Evolutionary conservation across 2,329 filamentous ascomycete species (phyloP).

Genomic region (Fusarium anthophilum): DNA sequence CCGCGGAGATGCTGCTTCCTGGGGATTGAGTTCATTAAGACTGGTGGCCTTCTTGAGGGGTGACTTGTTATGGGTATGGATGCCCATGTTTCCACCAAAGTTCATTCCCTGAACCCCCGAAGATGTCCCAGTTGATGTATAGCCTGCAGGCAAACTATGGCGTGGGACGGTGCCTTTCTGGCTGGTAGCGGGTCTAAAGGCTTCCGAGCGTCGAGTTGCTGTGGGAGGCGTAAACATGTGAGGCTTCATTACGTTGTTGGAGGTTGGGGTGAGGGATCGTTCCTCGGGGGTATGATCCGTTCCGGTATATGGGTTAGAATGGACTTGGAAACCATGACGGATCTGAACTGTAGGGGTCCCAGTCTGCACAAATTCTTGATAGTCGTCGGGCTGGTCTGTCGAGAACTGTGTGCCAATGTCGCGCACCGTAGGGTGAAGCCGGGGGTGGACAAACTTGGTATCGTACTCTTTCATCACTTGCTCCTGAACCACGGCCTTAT

Average conservation of each 20-base stretch:
- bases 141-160: slow-evolving; percentile 49
- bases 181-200: slow-evolving; percentile 44
- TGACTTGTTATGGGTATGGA: slow-evolving; percentile 82
- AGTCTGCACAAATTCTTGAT: slow-evolving; percentile 55
- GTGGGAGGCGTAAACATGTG: slow-evolving; percentile 56
- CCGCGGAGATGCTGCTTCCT: slow-evolving; percentile 57
- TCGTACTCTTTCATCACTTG: slow-evolving; percentile 97
- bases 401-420: slow-evolving; percentile 84
- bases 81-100: slow-evolving; percentile 79
- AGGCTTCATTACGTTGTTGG: slow-evolving; percentile 51
- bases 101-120: slow-evolving; percentile 40
- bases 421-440: slow-evolving; percentile 80
- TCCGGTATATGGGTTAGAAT: slow-evolving; percentile 83
- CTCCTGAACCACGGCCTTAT: slow-evolving; percentile 83
- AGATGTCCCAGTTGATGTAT: slow-evolving; percentile 43
- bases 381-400: slow-evolving; percentile 53
- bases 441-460: slow-evolving; percentile 91
- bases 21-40: slow-evolving; percentile 65
- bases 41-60: slow-evolving; percentile 81
- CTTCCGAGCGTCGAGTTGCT: slow-evolving; percentile 47
- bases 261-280: slow-evolving; percentile 46
- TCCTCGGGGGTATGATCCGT: slow-evolving; percentile 57
- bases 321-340: slow-evolving; percentile 80
- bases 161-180: slow-evolving; percentile 45
- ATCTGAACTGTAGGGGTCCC: slow-evolving; percentile 70